Conservation (phyloP, 352 stramenopile species). For the Blastocystis sp. region DNA sequence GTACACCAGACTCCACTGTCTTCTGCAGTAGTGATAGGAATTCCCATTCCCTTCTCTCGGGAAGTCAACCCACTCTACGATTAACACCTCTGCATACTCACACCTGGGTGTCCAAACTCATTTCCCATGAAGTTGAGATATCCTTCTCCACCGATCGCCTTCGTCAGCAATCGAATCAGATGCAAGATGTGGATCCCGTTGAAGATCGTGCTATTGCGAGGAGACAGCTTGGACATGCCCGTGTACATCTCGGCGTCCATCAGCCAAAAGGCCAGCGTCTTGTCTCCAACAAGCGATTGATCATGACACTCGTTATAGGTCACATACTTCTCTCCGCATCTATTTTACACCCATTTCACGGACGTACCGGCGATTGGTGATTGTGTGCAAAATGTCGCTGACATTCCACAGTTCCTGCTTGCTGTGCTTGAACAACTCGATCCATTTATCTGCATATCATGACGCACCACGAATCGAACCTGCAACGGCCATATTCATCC, state of each 20-base stretch:
- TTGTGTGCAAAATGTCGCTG: slow-evolving; percentile 60
- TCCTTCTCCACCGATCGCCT: slow-evolving; percentile 61
- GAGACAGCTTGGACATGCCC: slow-evolving; percentile 58
- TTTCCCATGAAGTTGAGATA: slow-evolving; percentile 64
- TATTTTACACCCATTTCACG: background rate
- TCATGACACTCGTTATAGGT: slow-evolving; percentile 64
- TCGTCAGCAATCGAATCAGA: slow-evolving; percentile 61
- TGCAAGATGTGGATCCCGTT: slow-evolving; percentile 63
- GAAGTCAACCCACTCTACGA: slow-evolving; percentile 64
- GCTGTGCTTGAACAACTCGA: slow-evolving; percentile 62
- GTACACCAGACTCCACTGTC: slow-evolving; percentile 62
- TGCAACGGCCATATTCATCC: slow-evolving; percentile 57
- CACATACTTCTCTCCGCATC: slow-evolving; percentile 52
- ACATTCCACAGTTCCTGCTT: slow-evolving; percentile 62
- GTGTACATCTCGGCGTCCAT: slow-evolving; percentile 64
- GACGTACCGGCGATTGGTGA: slow-evolving; percentile 61
- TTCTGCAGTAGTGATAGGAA: slow-evolving; percentile 62
- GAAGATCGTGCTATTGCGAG: background rate
- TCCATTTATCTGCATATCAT: slow-evolving; percentile 62
- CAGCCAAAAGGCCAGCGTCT: slow-evolving; percentile 64
- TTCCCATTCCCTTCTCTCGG: slow-evolving; percentile 62
- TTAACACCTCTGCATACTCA: background rate
- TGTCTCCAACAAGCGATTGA: slow-evolving; percentile 64
- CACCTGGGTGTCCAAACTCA: slow-evolving; percentile 63
- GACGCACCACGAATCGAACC: background rate